These are phyloP conservation scores for Posidonia australis DNA, from an alignment of 106 monocot species.

Conservation along the genomic window DNA sequence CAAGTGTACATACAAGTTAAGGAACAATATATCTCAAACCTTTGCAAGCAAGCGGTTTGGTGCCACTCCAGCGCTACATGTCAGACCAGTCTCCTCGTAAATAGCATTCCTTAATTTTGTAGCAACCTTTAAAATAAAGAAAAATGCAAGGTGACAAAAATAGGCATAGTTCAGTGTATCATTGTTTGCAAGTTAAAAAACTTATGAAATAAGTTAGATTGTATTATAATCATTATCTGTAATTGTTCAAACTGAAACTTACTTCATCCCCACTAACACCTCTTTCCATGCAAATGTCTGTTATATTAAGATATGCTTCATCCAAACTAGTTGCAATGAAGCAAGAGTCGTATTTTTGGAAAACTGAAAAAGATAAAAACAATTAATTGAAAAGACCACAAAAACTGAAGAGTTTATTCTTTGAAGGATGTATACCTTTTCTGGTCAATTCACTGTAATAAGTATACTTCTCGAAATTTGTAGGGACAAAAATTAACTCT, in stretches of 20 bases:
- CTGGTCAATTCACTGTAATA: constrained; percentile 81
- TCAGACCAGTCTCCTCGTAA: constrained; percentile 85
- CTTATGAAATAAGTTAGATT: neutral
- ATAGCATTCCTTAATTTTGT: constrained; percentile 59
- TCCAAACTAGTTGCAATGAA: constrained; percentile 86
- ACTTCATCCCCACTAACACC: constrained; percentile 56
- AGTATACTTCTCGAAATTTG: constrained; percentile 83
- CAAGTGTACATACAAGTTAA: neutral
- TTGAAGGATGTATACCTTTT: constrained; percentile 36
- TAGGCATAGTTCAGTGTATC: neutral
- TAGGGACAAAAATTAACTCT: constrained; percentile 70
- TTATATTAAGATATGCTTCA: constrained; percentile 93
- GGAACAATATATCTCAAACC: constrained; percentile 20
- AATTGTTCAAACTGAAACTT: constrained; percentile 18
- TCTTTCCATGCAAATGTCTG: constrained; percentile 53
- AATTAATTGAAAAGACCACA: constrained; percentile 5
- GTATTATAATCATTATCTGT: neutral
- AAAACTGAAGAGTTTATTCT: constrained; percentile 1
- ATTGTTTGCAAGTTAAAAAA: neutral
- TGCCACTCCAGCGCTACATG: constrained; percentile 92
- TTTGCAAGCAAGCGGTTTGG: constrained; percentile 96
- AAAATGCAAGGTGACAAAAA: neutral
- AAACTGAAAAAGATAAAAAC: constrained; percentile 38
- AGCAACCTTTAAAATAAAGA: constrained; percentile 56
- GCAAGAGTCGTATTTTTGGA: constrained; percentile 63